Evolutionary conservation across 352 stramenopile genomes (phyloP), one percentile per base, ranked within the genome.

Genomic region (Saprolegnia diclina): DNA sequence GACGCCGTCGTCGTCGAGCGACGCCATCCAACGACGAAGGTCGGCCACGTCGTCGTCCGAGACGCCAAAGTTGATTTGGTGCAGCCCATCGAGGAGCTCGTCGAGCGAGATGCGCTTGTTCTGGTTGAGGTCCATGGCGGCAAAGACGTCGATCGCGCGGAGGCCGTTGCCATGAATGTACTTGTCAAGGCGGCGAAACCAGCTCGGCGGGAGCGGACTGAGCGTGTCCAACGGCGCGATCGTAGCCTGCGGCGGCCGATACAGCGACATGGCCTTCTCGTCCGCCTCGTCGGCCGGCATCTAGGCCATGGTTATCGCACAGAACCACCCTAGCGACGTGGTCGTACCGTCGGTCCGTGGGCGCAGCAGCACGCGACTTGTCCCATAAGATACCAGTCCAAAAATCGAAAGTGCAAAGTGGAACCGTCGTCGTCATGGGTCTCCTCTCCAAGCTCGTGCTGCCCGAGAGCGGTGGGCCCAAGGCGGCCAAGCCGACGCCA

Each of bases 131-230:
- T 85, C 78, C 64, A 85, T 77, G 11, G 76, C 75, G 14, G 77
- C 56, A 54, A 78, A 85, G 52, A 83, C 78, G 26, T 85, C 78
- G 52, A 66, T 75, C 22, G 75, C 78, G 13, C 76, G 78, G 64
- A 81, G 78, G 54, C 77, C 75, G 50, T 85, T 80, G 10, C 71
- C 70, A 24, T 81, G 75, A 56, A 85, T 79, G 73, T 79, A 83
- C 55, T 77, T 75, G 71, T 85, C 76, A 18, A 83, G 71, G 11
- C 78, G 78, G 62, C 78, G 79, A 72, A 85, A 85, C 67, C 79
- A 80, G 11, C 70, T 70, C 37, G 78, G 78, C 22, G 78, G 78
- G 0, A 46, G n/a, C n/a, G 42, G 45, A 14, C n/a, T 40, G 2
- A 59, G 13, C 19, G 19, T 56, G 59, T n/a, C 24, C 13, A 45